Evolutionary conservation across 192 early-diverging fungal species (phyloP).

Genomic region (Podila minutissima): DNA sequence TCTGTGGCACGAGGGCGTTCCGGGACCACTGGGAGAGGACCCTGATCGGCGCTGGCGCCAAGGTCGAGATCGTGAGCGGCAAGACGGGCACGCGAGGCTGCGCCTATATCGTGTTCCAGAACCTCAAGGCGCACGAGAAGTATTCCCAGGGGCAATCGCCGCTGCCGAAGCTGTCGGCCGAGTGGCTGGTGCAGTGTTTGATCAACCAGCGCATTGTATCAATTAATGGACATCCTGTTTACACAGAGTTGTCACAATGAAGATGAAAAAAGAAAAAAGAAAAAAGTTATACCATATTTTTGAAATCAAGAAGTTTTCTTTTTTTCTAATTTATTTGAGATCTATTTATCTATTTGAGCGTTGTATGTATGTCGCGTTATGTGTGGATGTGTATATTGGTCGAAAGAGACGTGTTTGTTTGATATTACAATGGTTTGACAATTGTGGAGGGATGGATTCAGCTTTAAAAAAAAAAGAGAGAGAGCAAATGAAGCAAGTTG

Average conservation of each 20-base stretch:
- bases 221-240: conserved; percentile 17
- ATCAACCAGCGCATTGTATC: conserved; percentile 36
- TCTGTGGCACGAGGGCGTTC: conserved; percentile 10
- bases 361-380: too few species aligned
- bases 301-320: too few species aligned
- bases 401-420: background rate
- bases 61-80: conserved; percentile 6
- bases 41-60: conserved; percentile 26
- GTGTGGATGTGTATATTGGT: too few species aligned
- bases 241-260: too few species aligned
- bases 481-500: background rate
- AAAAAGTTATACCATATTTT: too few species aligned
- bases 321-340: too few species aligned
- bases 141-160: background rate
- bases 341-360: too few species aligned
- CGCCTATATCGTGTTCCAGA: conserved; percentile 20
- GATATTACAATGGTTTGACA: too few species aligned
- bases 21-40: conserved; percentile 4
- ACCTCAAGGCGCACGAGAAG: background rate
- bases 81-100: conserved; percentile 16
- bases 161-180: conserved; percentile 6
- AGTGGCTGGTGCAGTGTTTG: conserved; percentile 40
- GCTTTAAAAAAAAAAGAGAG: background rate
- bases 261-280: too few species aligned
- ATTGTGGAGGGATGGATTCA: background rate